phyloP scores from a whole-genome alignment of 2,329 filamentous ascomycete genomes.

The Colletotrichum liaoningense region DNA sequence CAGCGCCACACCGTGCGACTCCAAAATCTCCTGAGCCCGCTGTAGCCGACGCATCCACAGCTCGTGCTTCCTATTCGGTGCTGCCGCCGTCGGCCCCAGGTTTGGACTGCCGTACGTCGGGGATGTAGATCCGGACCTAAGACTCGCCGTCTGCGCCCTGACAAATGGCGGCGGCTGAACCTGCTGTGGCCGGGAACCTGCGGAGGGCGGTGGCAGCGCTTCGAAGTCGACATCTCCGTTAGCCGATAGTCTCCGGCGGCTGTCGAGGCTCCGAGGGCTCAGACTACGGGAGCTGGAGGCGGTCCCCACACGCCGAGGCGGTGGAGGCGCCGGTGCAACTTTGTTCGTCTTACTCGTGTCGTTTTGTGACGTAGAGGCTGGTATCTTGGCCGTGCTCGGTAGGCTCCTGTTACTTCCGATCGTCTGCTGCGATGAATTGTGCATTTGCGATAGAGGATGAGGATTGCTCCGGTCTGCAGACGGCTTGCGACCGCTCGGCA shows the following conservation, averaged over 20 bases:
- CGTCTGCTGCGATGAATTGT: slow-evolving; percentile 51
- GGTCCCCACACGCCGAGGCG: slow-evolving; percentile 58
- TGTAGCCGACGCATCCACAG: slow-evolving; percentile 77
- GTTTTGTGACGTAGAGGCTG: slow-evolving; percentile 1
- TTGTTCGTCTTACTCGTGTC: slow-evolving; percentile 28
- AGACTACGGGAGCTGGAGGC: slow-evolving; percentile 46
- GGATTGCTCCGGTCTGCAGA: slow-evolving; percentile 40
- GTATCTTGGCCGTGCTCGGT: slow-evolving; percentile 15
- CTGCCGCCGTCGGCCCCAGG: slow-evolving; percentile 43
- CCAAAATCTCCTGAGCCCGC: slow-evolving; percentile 71
- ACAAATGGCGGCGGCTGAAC: slow-evolving; percentile 37
- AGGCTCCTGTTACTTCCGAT: slow-evolving; percentile 38
- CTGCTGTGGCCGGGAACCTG: slow-evolving; percentile 26
- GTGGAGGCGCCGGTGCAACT: slow-evolving; percentile 56
- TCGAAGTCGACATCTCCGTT: slow-evolving; percentile 57
- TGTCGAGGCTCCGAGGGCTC: slow-evolving; percentile 45
- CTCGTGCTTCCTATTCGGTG: slow-evolving; percentile 75
- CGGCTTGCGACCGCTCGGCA: slow-evolving; percentile 50
- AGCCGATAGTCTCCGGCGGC: slow-evolving; percentile 45
- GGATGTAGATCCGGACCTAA: slow-evolving; percentile 45
- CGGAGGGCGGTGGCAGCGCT: slow-evolving; percentile 49
- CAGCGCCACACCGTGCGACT: slow-evolving; percentile 73
- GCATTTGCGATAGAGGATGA: slow-evolving; percentile 55
- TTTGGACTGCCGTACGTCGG: slow-evolving; percentile 48
- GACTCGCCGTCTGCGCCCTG: slow-evolving; percentile 42